A percentile compares a stretch with the other conserved stretches of the same genome.
Evolutionary conservation across 495 filamentous ascomycete genomes (phyloP).

Genomic region (Aspergillus ostianus): DNA sequence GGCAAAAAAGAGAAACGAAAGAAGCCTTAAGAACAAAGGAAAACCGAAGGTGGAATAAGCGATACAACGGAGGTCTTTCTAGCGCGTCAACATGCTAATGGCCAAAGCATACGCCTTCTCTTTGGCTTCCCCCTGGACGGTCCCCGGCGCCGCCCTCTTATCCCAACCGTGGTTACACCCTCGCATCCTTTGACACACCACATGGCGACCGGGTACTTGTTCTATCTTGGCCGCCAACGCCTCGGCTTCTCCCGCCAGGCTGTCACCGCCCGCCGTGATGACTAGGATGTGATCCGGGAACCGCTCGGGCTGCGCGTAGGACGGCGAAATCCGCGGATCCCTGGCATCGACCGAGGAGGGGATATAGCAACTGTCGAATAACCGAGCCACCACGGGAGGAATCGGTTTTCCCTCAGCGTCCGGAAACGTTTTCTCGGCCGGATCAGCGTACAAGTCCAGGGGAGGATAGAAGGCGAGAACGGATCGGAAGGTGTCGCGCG

Average conservation of each 20-base stretch:
- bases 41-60: neutral
- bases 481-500: conserved; percentile 38
- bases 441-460: conserved; percentile 29
- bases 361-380: conserved; percentile 36
- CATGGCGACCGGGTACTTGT: conserved; percentile 28
- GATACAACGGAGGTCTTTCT: neutral
- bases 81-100: conserved; percentile 27
- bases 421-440: conserved; percentile 26
- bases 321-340: conserved; percentile 48
- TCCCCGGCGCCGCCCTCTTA: conserved; percentile 27
- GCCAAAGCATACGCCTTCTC: conserved; percentile 38
- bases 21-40: neutral
- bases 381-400: conserved; percentile 22
- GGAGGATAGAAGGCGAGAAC: conserved; percentile 43
- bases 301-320: conserved; percentile 33
- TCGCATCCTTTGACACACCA: conserved; percentile 40
- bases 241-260: conserved; percentile 41
- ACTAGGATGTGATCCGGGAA: conserved; percentile 43
- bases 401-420: conserved; percentile 24
- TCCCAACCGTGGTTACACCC: conserved; percentile 44
- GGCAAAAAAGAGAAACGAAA: neutral
- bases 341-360: conserved; percentile 30
- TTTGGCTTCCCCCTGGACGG: conserved; percentile 30
- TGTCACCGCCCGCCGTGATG: conserved; percentile 44
- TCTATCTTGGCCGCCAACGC: conserved; percentile 36